Conservation (phyloP, 768 basidiomycete species). For the Galerina marginata region DNA sequence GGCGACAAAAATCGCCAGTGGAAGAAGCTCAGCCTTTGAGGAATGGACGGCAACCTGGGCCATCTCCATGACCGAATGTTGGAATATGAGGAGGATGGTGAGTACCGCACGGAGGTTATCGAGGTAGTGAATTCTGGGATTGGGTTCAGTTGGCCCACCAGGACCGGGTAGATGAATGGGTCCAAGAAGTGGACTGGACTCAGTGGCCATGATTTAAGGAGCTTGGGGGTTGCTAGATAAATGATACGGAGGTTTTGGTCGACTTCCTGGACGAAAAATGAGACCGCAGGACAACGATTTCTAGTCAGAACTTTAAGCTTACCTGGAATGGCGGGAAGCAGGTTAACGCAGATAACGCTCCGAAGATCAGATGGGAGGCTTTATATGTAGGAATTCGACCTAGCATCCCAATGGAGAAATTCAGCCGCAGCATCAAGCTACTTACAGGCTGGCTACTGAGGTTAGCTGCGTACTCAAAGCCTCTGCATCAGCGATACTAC, state of each 20-base stretch:
- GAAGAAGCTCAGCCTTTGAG: neutral
- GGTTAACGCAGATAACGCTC: too few species aligned
- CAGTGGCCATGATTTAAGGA: neutral
- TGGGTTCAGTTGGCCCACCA: neutral
- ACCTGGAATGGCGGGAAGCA: too few species aligned
- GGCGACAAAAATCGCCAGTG: neutral
- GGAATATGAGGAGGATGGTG: slow-evolving; percentile 4
- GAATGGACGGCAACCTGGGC: neutral
- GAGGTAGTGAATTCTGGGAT: slow-evolving; percentile 1
- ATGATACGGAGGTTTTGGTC: neutral
- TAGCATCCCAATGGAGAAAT: too few species aligned
- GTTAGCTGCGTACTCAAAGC: too few species aligned
- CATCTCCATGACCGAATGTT: neutral
- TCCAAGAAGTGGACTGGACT: slow-evolving; percentile 1
- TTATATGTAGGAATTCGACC: too few species aligned
- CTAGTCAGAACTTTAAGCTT: neutral
- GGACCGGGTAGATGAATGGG: neutral
- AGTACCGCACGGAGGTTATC: slow-evolving; percentile 8
- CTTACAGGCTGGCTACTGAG: too few species aligned
- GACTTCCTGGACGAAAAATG: neutral
- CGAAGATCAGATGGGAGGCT: too few species aligned
- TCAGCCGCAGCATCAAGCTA: too few species aligned
- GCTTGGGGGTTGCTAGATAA: neutral
- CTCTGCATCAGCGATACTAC: too few species aligned
- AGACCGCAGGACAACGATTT: neutral